Conservation (phyloP, 306 rosid species). For the Alnus rubra region DNA sequence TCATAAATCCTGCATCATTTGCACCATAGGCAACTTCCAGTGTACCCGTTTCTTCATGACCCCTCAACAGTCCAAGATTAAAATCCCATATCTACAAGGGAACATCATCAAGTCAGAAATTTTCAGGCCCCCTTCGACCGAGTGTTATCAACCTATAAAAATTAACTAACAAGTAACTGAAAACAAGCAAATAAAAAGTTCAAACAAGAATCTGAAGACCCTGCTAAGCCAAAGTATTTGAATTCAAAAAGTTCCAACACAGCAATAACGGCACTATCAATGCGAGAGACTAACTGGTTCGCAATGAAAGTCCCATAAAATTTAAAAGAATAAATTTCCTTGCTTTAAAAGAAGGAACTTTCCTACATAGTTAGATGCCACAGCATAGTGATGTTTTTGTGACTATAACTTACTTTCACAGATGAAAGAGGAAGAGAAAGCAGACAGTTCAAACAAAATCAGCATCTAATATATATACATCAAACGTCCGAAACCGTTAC, state of each 20-base stretch:
- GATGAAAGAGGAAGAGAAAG: no score
- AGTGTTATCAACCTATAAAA: neutral
- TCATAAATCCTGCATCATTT: slow-evolving; percentile 40
- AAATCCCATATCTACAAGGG: slow-evolving; percentile 71
- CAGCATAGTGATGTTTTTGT: no score
- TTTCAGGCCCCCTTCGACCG: neutral
- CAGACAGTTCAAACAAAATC: neutral
- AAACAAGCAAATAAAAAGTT: neutral
- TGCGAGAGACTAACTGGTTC: neutral
- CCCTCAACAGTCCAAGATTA: slow-evolving; percentile 47
- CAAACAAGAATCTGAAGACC: neutral
- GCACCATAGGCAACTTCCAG: slow-evolving; percentile 43
- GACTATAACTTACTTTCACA: no score
- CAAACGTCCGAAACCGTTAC: slow-evolving; percentile 1
- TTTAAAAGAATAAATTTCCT: no score
- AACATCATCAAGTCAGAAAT: slow-evolving; percentile 13
- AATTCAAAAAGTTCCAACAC: neutral
- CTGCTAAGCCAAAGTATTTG: neutral
- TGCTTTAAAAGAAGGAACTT: no score
- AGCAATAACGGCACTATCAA: neutral
- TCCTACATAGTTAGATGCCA: no score
- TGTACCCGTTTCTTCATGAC: slow-evolving; percentile 38
- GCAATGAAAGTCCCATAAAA: neutral
- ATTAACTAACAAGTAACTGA: neutral
- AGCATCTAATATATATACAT: neutral